Percentiles rank a stretch among this genome's conserved stretches.
These are phyloP conservation scores for Sechiopsis laciniata DNA, from an alignment of 306 rosid genomes.

Conservation along the genomic window DNA sequence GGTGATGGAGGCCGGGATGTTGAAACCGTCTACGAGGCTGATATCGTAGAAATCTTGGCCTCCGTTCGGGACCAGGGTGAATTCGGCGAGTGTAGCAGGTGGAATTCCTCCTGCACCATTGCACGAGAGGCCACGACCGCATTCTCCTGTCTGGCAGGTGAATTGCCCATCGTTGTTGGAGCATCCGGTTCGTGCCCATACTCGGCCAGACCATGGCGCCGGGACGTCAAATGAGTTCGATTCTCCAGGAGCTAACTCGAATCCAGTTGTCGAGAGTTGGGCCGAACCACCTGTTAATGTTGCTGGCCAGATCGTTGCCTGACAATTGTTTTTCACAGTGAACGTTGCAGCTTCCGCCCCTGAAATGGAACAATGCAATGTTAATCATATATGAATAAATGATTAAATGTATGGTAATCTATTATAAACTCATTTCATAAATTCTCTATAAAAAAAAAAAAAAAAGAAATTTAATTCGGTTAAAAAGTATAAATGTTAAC, in stretches of 20 bases:
- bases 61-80: not conserved
- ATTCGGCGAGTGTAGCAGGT: conserved; percentile 5
- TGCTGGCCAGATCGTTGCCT: conserved; percentile 12
- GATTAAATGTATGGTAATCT: not conserved
- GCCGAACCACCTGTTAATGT: conserved; percentile 15
- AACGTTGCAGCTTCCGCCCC: conserved; percentile 7
- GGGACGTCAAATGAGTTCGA: not conserved
- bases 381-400: not conserved
- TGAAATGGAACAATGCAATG: not conserved
- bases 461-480: no score
- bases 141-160: conserved; percentile 17
- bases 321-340: conserved; percentile 11
- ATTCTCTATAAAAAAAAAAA: no score
- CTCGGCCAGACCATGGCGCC: not conserved
- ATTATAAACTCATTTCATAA: not conserved
- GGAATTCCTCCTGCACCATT: conserved; percentile 15
- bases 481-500: no score
- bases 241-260: conserved; percentile 12
- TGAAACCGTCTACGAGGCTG: conserved; percentile 12
- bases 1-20: not conserved
- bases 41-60: conserved; percentile 20
- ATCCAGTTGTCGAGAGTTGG: conserved; percentile 22
- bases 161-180: conserved; percentile 7
- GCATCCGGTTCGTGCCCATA: conserved; percentile 18
- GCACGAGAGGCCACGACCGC: not conserved